These are phyloP conservation scores for Luvunga scandens DNA, from an alignment of 345 rosid species.

Conservation along the genomic window DNA sequence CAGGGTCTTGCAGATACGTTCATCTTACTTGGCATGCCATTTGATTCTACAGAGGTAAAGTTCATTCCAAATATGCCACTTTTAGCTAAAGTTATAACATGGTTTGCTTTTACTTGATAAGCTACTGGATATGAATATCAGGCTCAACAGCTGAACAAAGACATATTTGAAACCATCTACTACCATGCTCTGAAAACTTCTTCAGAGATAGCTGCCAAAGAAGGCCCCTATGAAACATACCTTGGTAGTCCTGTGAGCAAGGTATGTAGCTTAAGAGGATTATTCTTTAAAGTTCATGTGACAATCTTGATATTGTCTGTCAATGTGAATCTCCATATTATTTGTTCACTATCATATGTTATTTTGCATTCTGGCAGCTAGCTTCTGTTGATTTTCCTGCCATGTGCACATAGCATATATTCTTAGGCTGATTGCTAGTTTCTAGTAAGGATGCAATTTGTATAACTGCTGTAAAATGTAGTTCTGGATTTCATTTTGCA, in stretches of 20 bases:
- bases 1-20: slow-evolving; percentile 96
- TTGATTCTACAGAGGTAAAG: slow-evolving; percentile 81
- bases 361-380: not conserved
- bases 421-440: not conserved
- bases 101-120: slow-evolving; percentile 15
- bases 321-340: not conserved
- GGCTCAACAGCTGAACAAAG: slow-evolving; percentile 89
- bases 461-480: not conserved
- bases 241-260: slow-evolving; percentile 89
- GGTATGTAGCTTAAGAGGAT: slow-evolving; percentile 36
- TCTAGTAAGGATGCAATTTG: not conserved
- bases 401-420: not conserved
- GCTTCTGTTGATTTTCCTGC: not conserved
- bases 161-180: slow-evolving; percentile 91
- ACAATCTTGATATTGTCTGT: not conserved
- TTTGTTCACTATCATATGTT: not conserved
- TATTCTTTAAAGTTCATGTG: not conserved
- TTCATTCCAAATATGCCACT: not conserved
- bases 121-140: slow-evolving; percentile 25
- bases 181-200: slow-evolving; percentile 81
- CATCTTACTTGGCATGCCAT: slow-evolving; percentile 87
- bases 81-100: not conserved
- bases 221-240: slow-evolving; percentile 80
- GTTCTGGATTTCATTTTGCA: not conserved
- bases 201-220: slow-evolving; percentile 58